Evolutionary conservation across 768 basidiomycete species (phyloP).

Genomic region (Trametes villosa): DNA sequence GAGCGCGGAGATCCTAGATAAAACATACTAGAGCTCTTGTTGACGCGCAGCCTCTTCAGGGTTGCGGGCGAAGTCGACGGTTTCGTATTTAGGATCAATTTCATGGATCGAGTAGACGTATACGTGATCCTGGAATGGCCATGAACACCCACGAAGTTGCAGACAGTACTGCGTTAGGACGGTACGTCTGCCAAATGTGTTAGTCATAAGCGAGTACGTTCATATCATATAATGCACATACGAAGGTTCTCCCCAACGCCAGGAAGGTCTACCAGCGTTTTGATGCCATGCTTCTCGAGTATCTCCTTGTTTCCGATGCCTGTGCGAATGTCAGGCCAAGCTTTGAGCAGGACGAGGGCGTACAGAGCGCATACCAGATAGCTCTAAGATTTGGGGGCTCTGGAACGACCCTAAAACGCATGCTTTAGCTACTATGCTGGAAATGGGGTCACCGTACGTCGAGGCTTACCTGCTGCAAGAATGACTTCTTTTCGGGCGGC

Average conservation of each 20-base stretch:
- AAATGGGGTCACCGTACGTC: not conserved
- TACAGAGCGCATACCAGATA: not conserved
- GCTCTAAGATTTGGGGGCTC: slow-evolving; percentile 14
- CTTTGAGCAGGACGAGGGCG: too few species aligned
- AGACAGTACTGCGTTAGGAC: not conserved
- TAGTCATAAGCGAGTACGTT: too few species aligned
- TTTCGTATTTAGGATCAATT: slow-evolving; percentile 7
- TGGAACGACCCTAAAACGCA: not conserved
- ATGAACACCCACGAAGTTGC: not conserved
- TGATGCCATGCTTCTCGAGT: slow-evolving; percentile 5
- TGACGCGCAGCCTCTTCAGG: not conserved
- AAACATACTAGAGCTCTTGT: slow-evolving; percentile 13
- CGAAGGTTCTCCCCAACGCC: slow-evolving; percentile 16
- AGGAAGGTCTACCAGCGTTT: slow-evolving; percentile 3
- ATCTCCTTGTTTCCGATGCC: slow-evolving; percentile 13
- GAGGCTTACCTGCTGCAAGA: slow-evolving; percentile 14
- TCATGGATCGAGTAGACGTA: slow-evolving; percentile 1
- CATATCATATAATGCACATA: slow-evolving; percentile 1
- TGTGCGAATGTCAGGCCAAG: not conserved
- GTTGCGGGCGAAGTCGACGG: not conserved
- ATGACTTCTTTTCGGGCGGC: slow-evolving; percentile 11
- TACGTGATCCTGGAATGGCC: slow-evolving; percentile 7
- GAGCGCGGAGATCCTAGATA: not conserved
- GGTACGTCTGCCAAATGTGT: too few species aligned
- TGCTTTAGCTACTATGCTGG: not conserved